Base-by-base conservation (phyloP, 2,329 filamentous ascomycete genomes). In the Alternaria sp. region DNA sequence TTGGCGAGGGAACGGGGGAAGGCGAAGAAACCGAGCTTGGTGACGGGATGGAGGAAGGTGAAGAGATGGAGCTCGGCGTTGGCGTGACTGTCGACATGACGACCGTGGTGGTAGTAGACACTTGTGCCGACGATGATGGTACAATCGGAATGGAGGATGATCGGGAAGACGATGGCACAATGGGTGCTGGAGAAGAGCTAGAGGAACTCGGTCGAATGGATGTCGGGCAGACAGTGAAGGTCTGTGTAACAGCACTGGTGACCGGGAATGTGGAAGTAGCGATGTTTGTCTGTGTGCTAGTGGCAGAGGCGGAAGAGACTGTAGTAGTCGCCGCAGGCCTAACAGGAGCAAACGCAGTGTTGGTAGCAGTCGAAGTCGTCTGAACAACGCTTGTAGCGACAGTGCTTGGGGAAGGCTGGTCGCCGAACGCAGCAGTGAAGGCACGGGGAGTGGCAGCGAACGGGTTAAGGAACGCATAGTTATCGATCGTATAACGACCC, bases 401-500 rank as follows among this genome's bases (percentile, higher is more conserved):
- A 28, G 43, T 55, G 30, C 9, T 36, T 13, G 50, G 25, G 8
- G 50, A 36, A 30, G 65, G 62, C 17, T 45, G 40, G 3, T 54
- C 25, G 3, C 67, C 65, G 52, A 69, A 69, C 7, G 4, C 57
- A 13, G 60, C 65, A 1, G 57, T 54, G 28, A 51, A 64, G 2
- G 59, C 40, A 12, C 13, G 25, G 15, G 65, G 65, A 15, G 19
- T 32, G 21, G 17, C 7, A 6, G 28, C 36, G 4, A 21, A 40
- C 4, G 45, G n/a, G 26, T 46, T 21, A 21, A 45, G 12, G 8
- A 54, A 19, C 5, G 10, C 4, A 21, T 21, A 17, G 17, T 64
- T 50, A 46, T 56, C 46, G 36, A 69, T 46, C 10, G 65, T 69
- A 21, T 64, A 59, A 6, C 54, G 44, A 3, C 67, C 67, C 9